Evolutionary conservation across 352 stramenopile genomes (phyloP).

Genomic region (Phytophthora constricta): DNA sequence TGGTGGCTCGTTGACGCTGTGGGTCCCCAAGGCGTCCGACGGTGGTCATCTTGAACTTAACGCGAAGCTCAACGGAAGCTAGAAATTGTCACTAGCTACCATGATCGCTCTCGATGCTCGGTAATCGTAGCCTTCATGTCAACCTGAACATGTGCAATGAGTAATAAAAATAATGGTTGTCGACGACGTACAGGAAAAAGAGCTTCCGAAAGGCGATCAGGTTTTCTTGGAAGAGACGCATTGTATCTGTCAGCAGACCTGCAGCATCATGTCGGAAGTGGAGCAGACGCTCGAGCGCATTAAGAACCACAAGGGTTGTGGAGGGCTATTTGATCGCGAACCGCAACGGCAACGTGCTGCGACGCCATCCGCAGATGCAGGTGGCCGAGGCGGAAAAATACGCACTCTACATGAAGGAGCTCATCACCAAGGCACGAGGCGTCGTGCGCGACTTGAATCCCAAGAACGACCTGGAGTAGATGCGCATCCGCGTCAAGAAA

Average conservation of each 20-base stretch:
- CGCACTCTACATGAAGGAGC: constrained; percentile 90
- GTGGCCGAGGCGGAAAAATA: constrained; percentile 93
- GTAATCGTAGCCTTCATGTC: no score
- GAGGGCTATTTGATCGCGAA: constrained; percentile 96
- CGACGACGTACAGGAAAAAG: no score
- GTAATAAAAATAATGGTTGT: no score
- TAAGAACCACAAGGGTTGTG: constrained; percentile 94
- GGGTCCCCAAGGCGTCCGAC: constrained; percentile 6
- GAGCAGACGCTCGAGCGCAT: constrained; percentile 96
- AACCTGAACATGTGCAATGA: no score
- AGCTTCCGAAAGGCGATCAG: no score
- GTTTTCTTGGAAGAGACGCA: no score
- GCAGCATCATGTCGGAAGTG: constrained; percentile 89
- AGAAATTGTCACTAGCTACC: no score
- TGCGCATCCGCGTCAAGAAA: constrained; percentile 93
- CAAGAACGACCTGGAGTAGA: constrained; percentile 95
- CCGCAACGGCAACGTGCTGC: constrained; percentile 89
- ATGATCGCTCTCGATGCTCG: no score
- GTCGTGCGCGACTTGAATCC: constrained; percentile 95
- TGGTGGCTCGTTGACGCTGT: constrained; percentile 20
- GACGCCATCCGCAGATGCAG: constrained; percentile 90
- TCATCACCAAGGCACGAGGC: constrained; percentile 90
- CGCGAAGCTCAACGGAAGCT: not conserved
- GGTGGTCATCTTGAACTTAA: not conserved
- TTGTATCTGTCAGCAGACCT: no score